Base-by-base conservation (phyloP, 2,329 filamentous ascomycete genomes). In the Pseudofabraea citricarpa region DNA sequence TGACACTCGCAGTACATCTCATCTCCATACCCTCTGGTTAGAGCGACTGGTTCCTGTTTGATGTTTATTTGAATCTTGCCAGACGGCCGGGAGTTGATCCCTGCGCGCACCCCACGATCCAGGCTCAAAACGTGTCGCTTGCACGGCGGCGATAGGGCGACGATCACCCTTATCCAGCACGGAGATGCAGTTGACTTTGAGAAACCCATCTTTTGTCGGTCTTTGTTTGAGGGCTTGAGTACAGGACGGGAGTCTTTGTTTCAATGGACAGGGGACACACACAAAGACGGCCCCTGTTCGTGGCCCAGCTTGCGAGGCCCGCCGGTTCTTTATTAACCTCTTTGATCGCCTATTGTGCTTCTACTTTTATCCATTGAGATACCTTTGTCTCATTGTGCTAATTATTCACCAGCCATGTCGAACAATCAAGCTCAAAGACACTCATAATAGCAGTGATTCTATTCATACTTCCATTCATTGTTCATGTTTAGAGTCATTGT, bases 21-120 rank as follows among this genome's bases (percentile, higher is more conserved):
- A 56, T 52, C 47, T 53, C 47, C 29, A 24, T 15, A 31, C 29
- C 26, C 36, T 26, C 43, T 27, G 20, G 23, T 31, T 41, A 49
- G 47, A 50, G 52, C 52, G 51, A 56, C 49, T 57, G 50, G 55
- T 36, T 41, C 31, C 33, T 22, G 47, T 51, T 49, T 45, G 49
- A 49, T 37, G 40, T 43, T 38, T 36, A 35, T n/a, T n/a, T 24
- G 32, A 36, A 15, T 35, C 18, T 41, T 27, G 36, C 18, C 36
- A 36, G 41, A 26, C 35, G 36, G 19, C 27, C 39, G 23, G 22
- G 18, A 13, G 38, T 22, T 36, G 22, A 35, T 26, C 20, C 18
- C 32, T 41, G 46, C 44, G 44, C 26, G 41, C 41, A 50, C 47
- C 47, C 43, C 44, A 43, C 46, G 45, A 47, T 37, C 23, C 23